These are phyloP conservation scores for Colletotrichum plurivorum DNA, from an alignment of 2,329 filamentous ascomycete genomes.

Conservation along the genomic window DNA sequence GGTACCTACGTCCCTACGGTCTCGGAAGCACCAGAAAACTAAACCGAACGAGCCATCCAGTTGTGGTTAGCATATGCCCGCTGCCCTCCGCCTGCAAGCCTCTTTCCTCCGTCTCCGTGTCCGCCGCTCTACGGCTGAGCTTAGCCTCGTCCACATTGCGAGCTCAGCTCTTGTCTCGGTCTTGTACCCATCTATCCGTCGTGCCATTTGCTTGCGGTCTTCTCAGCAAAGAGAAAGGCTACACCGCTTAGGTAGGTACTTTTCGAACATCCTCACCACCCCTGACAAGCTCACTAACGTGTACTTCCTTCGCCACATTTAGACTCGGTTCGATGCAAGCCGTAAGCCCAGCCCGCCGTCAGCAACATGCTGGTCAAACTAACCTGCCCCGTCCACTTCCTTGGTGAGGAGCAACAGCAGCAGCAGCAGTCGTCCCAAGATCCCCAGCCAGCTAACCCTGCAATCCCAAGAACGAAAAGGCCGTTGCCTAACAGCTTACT, in stretches of 20 bases:
- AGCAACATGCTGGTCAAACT: constrained; percentile 13
- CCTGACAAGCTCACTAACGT: background rate
- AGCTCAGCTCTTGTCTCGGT: too few relatives aligned
- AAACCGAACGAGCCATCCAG: background rate
- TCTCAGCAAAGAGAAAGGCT: background rate
- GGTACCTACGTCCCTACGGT: constrained; percentile 20
- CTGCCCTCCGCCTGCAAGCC: constrained; percentile 13
- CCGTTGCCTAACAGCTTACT: constrained; percentile 17
- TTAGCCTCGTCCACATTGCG: constrained; percentile 14
- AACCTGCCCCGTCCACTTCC: constrained; percentile 1
- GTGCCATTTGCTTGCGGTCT: background rate
- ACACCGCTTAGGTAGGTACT: background rate
- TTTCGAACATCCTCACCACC: background rate
- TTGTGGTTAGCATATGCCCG: constrained; percentile 5
- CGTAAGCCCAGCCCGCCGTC: constrained; percentile 32
- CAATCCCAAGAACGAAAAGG: background rate
- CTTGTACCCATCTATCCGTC: too few relatives aligned
- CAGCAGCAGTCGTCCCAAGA: background rate
- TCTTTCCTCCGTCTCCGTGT: constrained; percentile 20
- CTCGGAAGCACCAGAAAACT: constrained; percentile 25
- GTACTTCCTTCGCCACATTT: constrained; percentile 28
- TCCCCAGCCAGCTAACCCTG: background rate
- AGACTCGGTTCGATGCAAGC: constrained; percentile 30
- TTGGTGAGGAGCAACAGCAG: background rate
- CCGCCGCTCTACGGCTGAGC: constrained; percentile 22